Evolutionary conservation across 306 rosid species (phyloP).

Genomic region (Chamaecrista fasciculata): DNA sequence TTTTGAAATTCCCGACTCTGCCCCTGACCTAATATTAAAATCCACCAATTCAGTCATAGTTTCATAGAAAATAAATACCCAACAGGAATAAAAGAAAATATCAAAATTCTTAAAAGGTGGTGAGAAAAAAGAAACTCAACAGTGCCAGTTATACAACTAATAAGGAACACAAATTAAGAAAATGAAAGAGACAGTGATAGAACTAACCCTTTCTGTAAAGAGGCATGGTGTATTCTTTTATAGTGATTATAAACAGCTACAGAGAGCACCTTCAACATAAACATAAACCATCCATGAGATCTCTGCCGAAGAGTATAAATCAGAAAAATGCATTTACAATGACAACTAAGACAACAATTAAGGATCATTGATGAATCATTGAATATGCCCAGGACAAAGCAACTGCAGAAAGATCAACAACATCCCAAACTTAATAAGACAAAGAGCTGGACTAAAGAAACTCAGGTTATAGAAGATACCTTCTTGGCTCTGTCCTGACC

Average conservation of each 20-base stretch:
- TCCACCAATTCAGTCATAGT: constrained; percentile 37
- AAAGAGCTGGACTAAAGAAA: constrained; percentile 1
- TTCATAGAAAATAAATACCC: constrained; percentile 13
- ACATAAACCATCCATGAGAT: constrained; percentile 34
- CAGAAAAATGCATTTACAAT: constrained; percentile 20
- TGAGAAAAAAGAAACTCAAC: background rate
- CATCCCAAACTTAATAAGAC: background rate
- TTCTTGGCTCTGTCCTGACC: constrained; percentile 92
- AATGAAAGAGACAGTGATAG: constrained; percentile 18
- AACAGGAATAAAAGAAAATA: constrained; percentile 13
- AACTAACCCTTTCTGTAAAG: constrained; percentile 77
- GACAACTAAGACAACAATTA: background rate
- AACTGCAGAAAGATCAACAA: background rate
- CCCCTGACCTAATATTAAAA: constrained; percentile 51
- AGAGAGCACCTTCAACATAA: constrained; percentile 77
- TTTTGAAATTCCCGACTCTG: constrained; percentile 52
- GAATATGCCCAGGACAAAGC: background rate
- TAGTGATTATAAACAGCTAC: constrained; percentile 98
- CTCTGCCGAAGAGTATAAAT: constrained; percentile 13
- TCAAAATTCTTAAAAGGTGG: constrained; percentile 7
- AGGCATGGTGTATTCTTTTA: constrained; percentile 80
- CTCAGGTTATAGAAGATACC: constrained; percentile 37
- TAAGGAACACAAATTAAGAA: background rate
- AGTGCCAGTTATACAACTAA: background rate
- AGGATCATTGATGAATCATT: background rate